Base-by-base conservation (phyloP, 257 asterid species). In the Nicotiana paniculata region DNA sequence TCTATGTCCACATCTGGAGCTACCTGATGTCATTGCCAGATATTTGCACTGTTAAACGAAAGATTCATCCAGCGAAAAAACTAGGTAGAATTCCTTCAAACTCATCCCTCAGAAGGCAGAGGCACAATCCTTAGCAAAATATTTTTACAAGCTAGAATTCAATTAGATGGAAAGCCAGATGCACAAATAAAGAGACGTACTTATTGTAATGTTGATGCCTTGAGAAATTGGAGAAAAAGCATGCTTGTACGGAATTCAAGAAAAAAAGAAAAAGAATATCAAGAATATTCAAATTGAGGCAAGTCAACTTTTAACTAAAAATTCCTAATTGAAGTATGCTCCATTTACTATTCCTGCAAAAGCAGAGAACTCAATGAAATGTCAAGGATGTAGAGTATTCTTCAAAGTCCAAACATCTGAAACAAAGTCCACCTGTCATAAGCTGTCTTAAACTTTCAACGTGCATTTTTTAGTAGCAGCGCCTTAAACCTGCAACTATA, bases 1-100 rank as follows among this genome's bases (percentile, higher is more conserved):
- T 96, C 98, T 8, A 90, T 90, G 80, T 94, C 98, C 77, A 94
- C 98, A 87, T 96, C 98, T n/a, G 90, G 81, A 57, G 98, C 94
- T n/a, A 96, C 94, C 98, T 94, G 90, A 76, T 66, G 28, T 33
- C 39, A 30, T 30, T 13, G 78, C 2, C 35, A 24, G 26, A 30
- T 26, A 51, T 37, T 26, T n/a, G 59, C 67, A 51, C 33, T 66
- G 54, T 48, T 64, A 80, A 51, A 43, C 63, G 15, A 79, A 7
- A 51, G 78, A 72, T 46, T 72, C 37, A 21, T 72, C 6, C 59
- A 72, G 46, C 59, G 9, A 43, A 72, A 72, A 24, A 46, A 26
- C 62, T 26, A 48, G 7, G 63, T 26, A 46, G 8, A 74, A 24
- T 24, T 24, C 39, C 17, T 74, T 48, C 61, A 74, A 46, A 48